A percentile compares a stretch with the other conserved stretches of the same genome.
Conservation (phyloP, 2,329 filamentous ascomycete genomes). For the Neopestalotiopsis clavispora region DNA sequence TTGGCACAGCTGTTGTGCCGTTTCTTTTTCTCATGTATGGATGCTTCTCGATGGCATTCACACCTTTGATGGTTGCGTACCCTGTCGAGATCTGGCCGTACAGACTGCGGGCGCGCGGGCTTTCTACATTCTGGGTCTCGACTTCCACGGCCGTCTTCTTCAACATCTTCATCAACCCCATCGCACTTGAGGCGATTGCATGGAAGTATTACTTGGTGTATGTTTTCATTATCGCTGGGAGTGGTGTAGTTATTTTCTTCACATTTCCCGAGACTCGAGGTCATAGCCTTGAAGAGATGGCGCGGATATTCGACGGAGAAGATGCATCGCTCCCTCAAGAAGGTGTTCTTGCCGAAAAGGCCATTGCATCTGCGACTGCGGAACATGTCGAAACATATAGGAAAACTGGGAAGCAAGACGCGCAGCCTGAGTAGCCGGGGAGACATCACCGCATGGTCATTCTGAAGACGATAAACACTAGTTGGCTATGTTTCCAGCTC, state of each 20-base stretch:
- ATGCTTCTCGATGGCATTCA: slow-evolving; percentile 38
- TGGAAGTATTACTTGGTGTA: slow-evolving; percentile 49
- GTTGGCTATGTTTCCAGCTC: too few relatives aligned
- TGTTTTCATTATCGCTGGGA: slow-evolving; percentile 37
- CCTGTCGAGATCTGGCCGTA: slow-evolving; percentile 33
- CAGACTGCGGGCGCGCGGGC: slow-evolving; percentile 28
- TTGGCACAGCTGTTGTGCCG: slow-evolving; percentile 31
- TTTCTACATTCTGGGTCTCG: not conserved
- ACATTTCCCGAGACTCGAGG: slow-evolving; percentile 41
- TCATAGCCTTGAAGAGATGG: slow-evolving; percentile 35
- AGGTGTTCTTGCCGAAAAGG: not conserved
- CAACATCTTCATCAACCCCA: slow-evolving; percentile 46
- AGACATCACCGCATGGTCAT: not conserved
- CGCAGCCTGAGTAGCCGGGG: not conserved
- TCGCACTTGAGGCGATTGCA: slow-evolving; percentile 40
- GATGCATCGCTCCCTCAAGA: not conserved
- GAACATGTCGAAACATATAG: not conserved
- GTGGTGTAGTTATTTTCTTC: slow-evolving; percentile 43
- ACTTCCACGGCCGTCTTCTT: slow-evolving; percentile 29
- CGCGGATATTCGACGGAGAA: slow-evolving; percentile 32
- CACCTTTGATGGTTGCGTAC: slow-evolving; percentile 36
- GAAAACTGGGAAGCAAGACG: not conserved
- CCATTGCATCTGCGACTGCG: not conserved
- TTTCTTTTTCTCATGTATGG: slow-evolving; percentile 40
- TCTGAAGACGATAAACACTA: too few relatives aligned